Evolutionary conservation across 352 stramenopile species (phyloP), one percentile per base, ranked within the genome.

Genomic region (Phytophthora hibernalis): DNA sequence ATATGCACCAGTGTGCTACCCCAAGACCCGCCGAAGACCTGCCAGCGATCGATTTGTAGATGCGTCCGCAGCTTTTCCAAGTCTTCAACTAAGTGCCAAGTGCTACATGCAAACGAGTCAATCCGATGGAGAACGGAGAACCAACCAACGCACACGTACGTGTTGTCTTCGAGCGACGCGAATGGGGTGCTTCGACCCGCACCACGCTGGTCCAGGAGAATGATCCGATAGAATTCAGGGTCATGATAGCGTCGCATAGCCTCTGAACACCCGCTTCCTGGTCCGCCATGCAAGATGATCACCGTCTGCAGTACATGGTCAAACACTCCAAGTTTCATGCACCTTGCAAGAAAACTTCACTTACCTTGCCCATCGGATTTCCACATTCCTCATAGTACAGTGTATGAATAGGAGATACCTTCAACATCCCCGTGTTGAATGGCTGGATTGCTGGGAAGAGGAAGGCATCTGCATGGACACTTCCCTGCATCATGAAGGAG

Each of bases 1-100:
- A 10, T 75, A 91, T n/a, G n/a, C n/a, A n/a, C 83, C 50, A 98
- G 65, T 2, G 93, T 98, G 49, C 80, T 94, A 21, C 95, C 95
- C 95, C 95, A 98, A 2, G 85, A 97, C 52, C 95, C 95, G 13
- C 95, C 93, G 51, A 98, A 92, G 28, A 98, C 87, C 55, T 93
- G 85, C 91, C 91, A 98, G 35, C 85, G 80, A 9, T 98, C 85
- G 58, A 98, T 87, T 2, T 83, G 20, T 9, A 98, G 74, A 40
- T 96, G 71, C 5, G 76, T 70, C 2, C 91, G 80, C 33, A 98
- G 77, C n/a, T 77, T 80, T 76, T 98, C 93, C 68, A 97, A 93
- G 81, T 98, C 95, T 24, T 95, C 70, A 2, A 98, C 83, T 47
- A 98, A 65, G 54, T 95, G 78, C 73, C 85, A 85, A 53, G 96